A percentile compares a stretch with the other conserved stretches of the same genome.
Conservation (phyloP, 2,329 filamentous ascomycete species). For the Apiospora rasikravindrae region DNA sequence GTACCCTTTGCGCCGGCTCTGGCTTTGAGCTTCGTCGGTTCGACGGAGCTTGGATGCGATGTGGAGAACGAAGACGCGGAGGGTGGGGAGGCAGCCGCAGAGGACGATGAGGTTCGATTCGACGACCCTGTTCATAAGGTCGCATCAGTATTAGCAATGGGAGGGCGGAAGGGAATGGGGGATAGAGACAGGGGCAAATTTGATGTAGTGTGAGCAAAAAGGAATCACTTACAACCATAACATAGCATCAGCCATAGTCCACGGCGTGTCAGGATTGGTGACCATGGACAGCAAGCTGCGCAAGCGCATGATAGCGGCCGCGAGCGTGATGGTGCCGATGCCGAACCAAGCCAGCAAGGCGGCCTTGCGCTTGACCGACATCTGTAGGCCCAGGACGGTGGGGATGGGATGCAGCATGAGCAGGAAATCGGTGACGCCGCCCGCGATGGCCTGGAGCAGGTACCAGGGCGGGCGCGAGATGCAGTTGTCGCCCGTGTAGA, state of each 20-base stretch:
- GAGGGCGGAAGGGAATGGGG: no score
- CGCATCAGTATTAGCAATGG: no score
- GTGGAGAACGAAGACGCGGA: conserved; percentile 21
- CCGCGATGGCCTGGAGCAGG: conserved; percentile 21
- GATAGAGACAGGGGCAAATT: no score
- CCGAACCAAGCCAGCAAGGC: conserved; percentile 22
- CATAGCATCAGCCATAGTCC: conserved; percentile 21
- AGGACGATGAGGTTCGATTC: conserved; percentile 25
- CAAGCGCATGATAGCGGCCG: conserved; percentile 22
- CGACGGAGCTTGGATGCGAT: conserved; percentile 6
- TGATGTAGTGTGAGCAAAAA: no score
- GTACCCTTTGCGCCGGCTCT: not conserved
- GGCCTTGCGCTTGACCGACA: conserved; percentile 21
- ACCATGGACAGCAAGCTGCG: conserved; percentile 20
- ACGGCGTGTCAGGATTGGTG: conserved; percentile 18
- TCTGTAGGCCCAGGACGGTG: conserved; percentile 22
- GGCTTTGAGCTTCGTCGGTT: not conserved
- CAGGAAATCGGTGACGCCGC: conserved; percentile 23
- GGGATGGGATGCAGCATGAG: conserved; percentile 24
- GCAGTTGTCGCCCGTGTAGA: conserved; percentile 15
- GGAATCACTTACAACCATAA: conserved; percentile 25
- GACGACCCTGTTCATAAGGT: conserved; percentile 22
- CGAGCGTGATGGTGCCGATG: conserved; percentile 23
- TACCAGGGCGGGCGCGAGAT: conserved; percentile 21
- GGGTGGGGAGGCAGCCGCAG: conserved; percentile 24